These are phyloP conservation scores for Arabidopsis hybrid DNA, from an alignment of 441 rosid genomes.

Conservation along the genomic window DNA sequence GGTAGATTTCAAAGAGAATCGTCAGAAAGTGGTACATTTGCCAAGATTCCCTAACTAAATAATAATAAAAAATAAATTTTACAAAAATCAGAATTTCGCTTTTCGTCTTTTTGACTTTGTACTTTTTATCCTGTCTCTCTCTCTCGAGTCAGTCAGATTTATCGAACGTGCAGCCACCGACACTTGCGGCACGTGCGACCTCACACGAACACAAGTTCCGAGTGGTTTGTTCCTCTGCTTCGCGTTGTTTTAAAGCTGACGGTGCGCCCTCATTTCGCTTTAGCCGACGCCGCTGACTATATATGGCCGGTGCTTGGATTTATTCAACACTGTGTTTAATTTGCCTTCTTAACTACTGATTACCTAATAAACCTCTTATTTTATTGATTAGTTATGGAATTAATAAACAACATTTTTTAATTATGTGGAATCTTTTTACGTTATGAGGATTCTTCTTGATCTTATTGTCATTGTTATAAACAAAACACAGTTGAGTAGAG, in stretches of 20 bases:
- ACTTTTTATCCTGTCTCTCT: slow-evolving; percentile 27
- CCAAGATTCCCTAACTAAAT: neutral
- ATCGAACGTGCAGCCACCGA: slow-evolving; percentile 41
- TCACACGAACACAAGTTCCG: slow-evolving; percentile 37
- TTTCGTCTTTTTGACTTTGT: neutral
- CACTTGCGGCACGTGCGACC: slow-evolving; percentile 38
- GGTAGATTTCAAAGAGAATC: no score
- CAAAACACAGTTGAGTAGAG: slow-evolving; percentile 29
- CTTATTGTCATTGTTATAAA: slow-evolving; percentile 23
- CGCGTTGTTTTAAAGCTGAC: slow-evolving; percentile 28
- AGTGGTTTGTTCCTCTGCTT: slow-evolving; percentile 34
- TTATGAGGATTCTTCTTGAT: neutral
- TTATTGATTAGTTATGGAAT: slow-evolving; percentile 23
- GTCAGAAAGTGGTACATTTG: no score
- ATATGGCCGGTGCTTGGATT: slow-evolving; percentile 44
- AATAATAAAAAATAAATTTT: neutral
- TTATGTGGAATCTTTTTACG: slow-evolving; percentile 10
- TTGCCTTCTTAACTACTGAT: slow-evolving; percentile 18
- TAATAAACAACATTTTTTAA: neutral
- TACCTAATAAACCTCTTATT: slow-evolving; percentile 24
- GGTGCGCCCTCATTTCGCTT: slow-evolving; percentile 17
- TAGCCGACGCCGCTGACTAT: slow-evolving; percentile 30
- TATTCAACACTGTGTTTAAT: slow-evolving; percentile 14
- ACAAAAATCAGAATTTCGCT: slow-evolving; percentile 19
- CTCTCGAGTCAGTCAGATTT: slow-evolving; percentile 5